Base-by-base conservation (phyloP, 2,329 filamentous ascomycete genomes). In the Penicillium sp. region DNA sequence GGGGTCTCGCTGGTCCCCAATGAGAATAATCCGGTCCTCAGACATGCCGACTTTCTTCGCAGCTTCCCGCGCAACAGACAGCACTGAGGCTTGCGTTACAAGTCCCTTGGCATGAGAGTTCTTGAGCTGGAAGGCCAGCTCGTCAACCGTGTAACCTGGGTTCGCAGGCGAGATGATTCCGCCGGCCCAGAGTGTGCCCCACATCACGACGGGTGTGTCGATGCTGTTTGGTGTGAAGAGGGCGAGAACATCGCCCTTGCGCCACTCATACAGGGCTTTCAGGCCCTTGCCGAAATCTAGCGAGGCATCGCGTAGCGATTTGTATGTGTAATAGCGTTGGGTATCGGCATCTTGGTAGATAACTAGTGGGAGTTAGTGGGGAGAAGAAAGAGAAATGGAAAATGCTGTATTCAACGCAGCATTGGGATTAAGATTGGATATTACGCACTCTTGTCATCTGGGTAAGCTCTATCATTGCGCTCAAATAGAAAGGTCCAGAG, bases 191-290 rank as follows among this genome's bases (percentile, higher is more conserved):
- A 89, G 85, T 10, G 86, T 82, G 29, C 92, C 93, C 80, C 90
- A 91, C 73, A 86, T 90, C 47, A 92, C 75, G 3, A 88, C 80
- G 0, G 91, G 88, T 0, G 88, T 91, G 73, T 97, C 93, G 70
- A 97, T 89, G 73, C 83, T 87, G 73, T 97, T 97, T 29, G 92
- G 90, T 4, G 90, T 88, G 79, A 89, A 96, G 53, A 96, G 81
- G 12, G 84, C 89, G 23, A 97, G 81, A 1, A 94, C 90, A 71
- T 97, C 90, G 68, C 90, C 89, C 70, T 89, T 92, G 66, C 86
- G 82, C 89, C 92, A 96, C 49, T 86, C 82, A 83, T 88, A 93
- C 23, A 81, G 75, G 27, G 88, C 84, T 68, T 86, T 87, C 21
- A 97, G 82, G 0, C 90, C 93, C 63, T 88, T 86, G 50, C 91